phyloP scores from a whole-genome alignment of 2,329 filamentous ascomycete genomes.

The Aspergillus transmontanensis region DNA sequence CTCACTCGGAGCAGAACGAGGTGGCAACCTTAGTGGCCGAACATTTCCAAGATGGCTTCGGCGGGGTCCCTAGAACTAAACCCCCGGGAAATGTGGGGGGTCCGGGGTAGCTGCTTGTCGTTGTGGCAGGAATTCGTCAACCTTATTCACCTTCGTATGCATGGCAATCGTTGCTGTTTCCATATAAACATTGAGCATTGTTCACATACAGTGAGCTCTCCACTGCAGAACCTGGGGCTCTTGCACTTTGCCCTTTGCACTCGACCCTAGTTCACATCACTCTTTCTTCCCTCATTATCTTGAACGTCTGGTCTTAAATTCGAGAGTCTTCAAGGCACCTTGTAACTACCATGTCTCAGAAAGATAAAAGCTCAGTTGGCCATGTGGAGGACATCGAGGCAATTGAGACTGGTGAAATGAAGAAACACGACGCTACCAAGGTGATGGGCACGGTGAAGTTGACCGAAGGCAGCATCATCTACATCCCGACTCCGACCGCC shows the following conservation, averaged over 20 bases:
- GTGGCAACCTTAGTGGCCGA: background rate
- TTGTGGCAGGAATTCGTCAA: background rate
- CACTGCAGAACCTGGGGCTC: background rate
- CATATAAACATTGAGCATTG: background rate
- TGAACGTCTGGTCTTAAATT: background rate
- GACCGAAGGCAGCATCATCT: constrained; percentile 35
- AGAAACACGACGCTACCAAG: constrained; percentile 2
- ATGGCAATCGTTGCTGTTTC: background rate
- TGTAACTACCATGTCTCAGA: constrained; percentile 1
- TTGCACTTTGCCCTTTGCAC: background rate
- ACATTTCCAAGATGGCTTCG: background rate
- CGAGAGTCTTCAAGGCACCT: background rate
- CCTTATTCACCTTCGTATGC: background rate
- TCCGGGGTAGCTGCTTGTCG: background rate
- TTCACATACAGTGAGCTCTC: background rate
- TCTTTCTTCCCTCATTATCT: background rate
- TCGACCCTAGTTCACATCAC: background rate
- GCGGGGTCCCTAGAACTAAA: background rate
- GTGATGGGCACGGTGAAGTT: constrained; percentile 31
- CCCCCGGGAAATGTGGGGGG: background rate
- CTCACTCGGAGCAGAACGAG: background rate
- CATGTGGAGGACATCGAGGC: constrained; percentile 23
- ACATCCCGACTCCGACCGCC: constrained; percentile 38
- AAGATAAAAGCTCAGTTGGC: constrained; percentile 13
- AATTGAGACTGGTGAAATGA: background rate